Percentiles rank a stretch among this genome's conserved stretches.
These are phyloP conservation scores for Pascua guehoae DNA, from an alignment of 1,284 basidiomycete species.

Conservation along the genomic window DNA sequence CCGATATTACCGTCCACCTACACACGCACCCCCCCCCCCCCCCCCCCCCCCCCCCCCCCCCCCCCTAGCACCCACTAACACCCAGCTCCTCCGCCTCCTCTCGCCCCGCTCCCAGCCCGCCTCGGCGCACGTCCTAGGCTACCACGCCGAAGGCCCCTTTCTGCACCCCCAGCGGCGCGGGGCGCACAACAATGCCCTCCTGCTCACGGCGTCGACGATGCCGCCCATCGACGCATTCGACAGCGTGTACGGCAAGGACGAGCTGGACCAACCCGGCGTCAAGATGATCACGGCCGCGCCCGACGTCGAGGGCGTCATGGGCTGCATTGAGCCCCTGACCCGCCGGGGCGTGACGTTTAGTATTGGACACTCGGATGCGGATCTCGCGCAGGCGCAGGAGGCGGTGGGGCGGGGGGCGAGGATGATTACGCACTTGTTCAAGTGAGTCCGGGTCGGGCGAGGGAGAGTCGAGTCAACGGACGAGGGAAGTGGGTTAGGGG, in stretches of 20 bases:
- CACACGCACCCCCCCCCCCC: no score
- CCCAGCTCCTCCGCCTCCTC: slow-evolving; percentile 53
- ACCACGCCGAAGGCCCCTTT: slow-evolving; percentile 88
- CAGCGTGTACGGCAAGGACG: slow-evolving; percentile 63
- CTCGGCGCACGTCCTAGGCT: slow-evolving; percentile 68
- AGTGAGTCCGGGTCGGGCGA: slow-evolving; percentile 52
- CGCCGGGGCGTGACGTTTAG: slow-evolving; percentile 70
- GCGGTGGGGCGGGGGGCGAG: slow-evolving; percentile 55
- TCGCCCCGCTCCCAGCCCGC: slow-evolving; percentile 23
- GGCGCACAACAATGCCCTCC: slow-evolving; percentile 68
- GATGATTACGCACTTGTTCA: slow-evolving; percentile 87
- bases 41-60: background rate
- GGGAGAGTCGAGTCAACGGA: background rate
- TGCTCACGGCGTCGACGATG: slow-evolving; percentile 56
- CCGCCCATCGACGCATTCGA: slow-evolving; percentile 56
- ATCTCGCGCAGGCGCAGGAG: slow-evolving; percentile 33
- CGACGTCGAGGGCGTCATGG: slow-evolving; percentile 75
- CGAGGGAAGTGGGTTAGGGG: background rate
- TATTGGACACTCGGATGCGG: slow-evolving; percentile 69
- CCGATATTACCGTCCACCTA: no score
- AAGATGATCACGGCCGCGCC: slow-evolving; percentile 83
- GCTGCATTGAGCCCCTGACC: slow-evolving; percentile 60
- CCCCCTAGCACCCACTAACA: background rate
- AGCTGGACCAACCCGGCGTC: slow-evolving; percentile 56
- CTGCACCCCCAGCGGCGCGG: slow-evolving; percentile 66